Conservation (phyloP, 495 filamentous ascomycete genomes). For the Hypoxylon perforatum region DNA sequence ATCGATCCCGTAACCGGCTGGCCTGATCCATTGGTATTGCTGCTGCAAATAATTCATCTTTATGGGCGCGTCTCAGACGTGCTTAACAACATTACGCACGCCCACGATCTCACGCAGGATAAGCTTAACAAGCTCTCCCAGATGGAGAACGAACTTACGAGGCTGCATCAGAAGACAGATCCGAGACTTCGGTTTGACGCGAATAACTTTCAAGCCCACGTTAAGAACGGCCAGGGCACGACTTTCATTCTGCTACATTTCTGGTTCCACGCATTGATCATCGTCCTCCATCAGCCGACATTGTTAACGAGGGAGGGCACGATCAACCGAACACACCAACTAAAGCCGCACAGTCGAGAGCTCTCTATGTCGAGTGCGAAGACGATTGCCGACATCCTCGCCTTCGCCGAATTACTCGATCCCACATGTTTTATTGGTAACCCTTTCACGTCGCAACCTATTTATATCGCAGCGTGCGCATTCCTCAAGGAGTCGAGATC, state of each 20-base stretch:
- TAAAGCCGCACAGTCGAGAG: slow-evolving; percentile 81
- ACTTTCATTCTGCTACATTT: slow-evolving; percentile 90
- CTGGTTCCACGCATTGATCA: slow-evolving; percentile 90
- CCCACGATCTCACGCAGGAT: slow-evolving; percentile 76
- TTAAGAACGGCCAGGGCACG: slow-evolving; percentile 78
- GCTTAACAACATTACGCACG: slow-evolving; percentile 82
- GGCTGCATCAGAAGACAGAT: slow-evolving; percentile 80
- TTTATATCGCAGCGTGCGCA: slow-evolving; percentile 88
- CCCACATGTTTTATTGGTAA: slow-evolving; percentile 84
- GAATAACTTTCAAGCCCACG: slow-evolving; percentile 79
- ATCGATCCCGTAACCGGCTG: slow-evolving; percentile 69
- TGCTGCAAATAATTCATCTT: slow-evolving; percentile 84
- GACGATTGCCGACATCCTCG: slow-evolving; percentile 86
- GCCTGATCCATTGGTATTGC: slow-evolving; percentile 79
- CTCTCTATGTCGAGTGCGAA: slow-evolving; percentile 89
- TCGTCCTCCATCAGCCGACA: slow-evolving; percentile 84
- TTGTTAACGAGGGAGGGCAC: slow-evolving; percentile 81
- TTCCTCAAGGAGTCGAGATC: slow-evolving; percentile 84
- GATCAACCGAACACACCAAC: slow-evolving; percentile 66
- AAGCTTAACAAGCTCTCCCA: slow-evolving; percentile 72
- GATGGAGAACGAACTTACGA: slow-evolving; percentile 81
- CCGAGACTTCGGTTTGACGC: slow-evolving; percentile 80
- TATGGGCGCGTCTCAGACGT: slow-evolving; percentile 85
- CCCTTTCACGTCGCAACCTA: slow-evolving; percentile 88
- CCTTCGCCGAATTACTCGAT: slow-evolving; percentile 81